phyloP scores from a whole-genome alignment of 1,139 yeast species.

The Sugiyamaella pinicola region DNA sequence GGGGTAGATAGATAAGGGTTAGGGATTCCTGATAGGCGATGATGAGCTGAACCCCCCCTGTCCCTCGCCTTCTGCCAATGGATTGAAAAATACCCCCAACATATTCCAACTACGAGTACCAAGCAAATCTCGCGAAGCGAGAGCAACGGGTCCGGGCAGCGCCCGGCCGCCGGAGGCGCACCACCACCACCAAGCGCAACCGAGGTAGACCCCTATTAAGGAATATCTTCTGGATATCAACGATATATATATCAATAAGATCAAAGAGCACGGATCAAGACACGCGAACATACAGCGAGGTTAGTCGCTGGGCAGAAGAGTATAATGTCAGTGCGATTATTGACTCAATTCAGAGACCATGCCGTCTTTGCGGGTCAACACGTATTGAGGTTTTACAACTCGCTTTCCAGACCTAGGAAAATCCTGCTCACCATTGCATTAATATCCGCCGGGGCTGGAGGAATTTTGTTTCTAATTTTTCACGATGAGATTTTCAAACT shows the following conservation, averaged over 20 bases:
- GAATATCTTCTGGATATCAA: neutral
- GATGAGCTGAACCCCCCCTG: too few relatives aligned
- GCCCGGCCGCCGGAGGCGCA: neutral
- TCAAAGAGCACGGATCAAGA: neutral
- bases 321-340: slow-evolving; percentile 7
- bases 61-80: too few relatives aligned
- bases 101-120: neutral
- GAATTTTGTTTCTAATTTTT: slow-evolving; percentile 49
- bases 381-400: slow-evolving; percentile 10
- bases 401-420: slow-evolving; percentile 15
- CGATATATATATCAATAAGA: neutral
- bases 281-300: neutral
- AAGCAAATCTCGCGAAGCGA: neutral
- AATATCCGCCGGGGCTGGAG: slow-evolving; percentile 29
- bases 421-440: slow-evolving; percentile 22
- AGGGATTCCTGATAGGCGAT: too few relatives aligned
- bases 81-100: too few relatives aligned
- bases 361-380: slow-evolving; percentile 10
- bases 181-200: neutral
- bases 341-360: slow-evolving; percentile 8
- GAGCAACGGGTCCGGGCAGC: neutral
- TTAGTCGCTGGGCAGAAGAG: neutral
- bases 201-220: neutral
- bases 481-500: slow-evolving; percentile 51
- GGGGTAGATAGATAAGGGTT: too few relatives aligned